Evolutionary conservation across 495 filamentous ascomycete genomes (phyloP), one percentile per base, ranked within the genome.

Genomic region (Penicillium cataractarum): DNA sequence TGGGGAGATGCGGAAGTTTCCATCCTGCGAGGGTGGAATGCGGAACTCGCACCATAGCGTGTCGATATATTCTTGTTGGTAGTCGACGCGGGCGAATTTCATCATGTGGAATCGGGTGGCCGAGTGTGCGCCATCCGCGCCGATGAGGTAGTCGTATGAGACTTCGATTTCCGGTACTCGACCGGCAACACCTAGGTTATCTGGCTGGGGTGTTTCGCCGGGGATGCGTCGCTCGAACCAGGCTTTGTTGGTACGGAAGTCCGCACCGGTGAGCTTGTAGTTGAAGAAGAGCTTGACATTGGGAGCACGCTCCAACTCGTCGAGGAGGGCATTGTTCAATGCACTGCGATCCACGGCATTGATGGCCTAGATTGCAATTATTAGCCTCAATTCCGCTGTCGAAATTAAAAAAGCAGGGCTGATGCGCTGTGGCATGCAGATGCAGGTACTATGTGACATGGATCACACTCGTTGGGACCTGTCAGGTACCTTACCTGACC

Each of bases 21-120:
- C 78, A 22, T 76, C 63, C 15, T 80, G 70, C 0, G 81, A 76
- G 0, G 90, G 83, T 2, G 84, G 79, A 61, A 99, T 94, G 44
- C 87, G 88, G 72, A 97, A 97, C 66, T 99, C 96, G 78, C 95
- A 97, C 95, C 95, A 99, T 9, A 98, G 78, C 0, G 94, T 94
- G 73, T 97, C 93, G 75, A 99, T 93, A 71, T 99, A 99, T 69
- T 93, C 87, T 72, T 99, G 95, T 60, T 93, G 84, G 69, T 97
- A 98, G 71, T 92, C 84, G 82, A 98, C 90, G 6, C 91, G 86
- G 5, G 87, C 82, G 68, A 81, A 97, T 76, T 97, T 97, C 92
- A 98, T 98, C 78, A 98, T 82, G 70, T 97, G 91, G 74, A 90
- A 95, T 48, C 95, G 82, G 4, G 91, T 86, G 44, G 92, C 86